Evolutionary conservation across 768 basidiomycete species (phyloP), one percentile per base, ranked within the genome.

Genomic region (Lactarius vividus): DNA sequence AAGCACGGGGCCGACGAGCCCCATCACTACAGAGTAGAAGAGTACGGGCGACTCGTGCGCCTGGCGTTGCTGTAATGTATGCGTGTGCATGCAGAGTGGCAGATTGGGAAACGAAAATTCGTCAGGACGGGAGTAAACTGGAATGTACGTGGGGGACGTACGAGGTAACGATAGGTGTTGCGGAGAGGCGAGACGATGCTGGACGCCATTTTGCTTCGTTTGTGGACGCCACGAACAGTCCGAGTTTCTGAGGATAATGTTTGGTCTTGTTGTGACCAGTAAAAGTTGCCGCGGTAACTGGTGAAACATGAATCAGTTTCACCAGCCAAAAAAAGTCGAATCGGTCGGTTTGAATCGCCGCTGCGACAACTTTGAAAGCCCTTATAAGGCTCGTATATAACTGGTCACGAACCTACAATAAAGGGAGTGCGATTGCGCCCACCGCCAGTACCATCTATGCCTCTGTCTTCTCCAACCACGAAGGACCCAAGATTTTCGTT

Each of bases 21-120:
- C 94, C 63, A 96, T 78, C 57, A 87, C 76, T 74, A 87, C 82
- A 13, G 94, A 94, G 78, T 88, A 96, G 81, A 95, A 95, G 75
- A 95, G 85, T 75, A 93, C 91, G 33, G 94, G 94, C 72, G 84
- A 86, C 77, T 96, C 94, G 78, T 96, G 94, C 42, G 94, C 92
- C 71, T 88, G 85, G 56, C 89, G 85, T 93, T 94, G 92, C 94
- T 96, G 11, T 35, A 10, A 35, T 35, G 35, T 35, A 74, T 55
- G 29, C 16, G 3, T 33, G 49, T 23, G 1, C 4, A 13, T 13
- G 23, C 23, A 23, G 23, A 49, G 13, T 23, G 26, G 13, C 49
- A 13, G 11, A 15, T 52, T 15, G 49, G 13, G 11, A n/a, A 15
- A 52, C 13, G 26, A 52, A 52, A 49, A 4, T 49, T 52, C 9